These are phyloP conservation scores for Ciborinia camelliae DNA, from an alignment of 2,329 filamentous ascomycete species.

Conservation along the genomic window DNA sequence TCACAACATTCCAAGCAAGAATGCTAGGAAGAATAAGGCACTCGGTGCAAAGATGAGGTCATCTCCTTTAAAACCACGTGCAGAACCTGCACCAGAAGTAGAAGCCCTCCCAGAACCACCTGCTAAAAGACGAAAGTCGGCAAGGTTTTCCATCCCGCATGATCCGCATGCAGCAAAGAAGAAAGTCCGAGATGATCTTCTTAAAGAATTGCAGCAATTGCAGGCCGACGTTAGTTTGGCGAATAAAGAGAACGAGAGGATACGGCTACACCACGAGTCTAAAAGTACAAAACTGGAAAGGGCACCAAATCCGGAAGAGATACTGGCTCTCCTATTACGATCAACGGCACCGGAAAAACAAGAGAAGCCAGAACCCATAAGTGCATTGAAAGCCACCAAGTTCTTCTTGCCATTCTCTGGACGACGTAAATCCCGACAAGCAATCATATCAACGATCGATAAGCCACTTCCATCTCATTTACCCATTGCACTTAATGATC, in stretches of 20 bases:
- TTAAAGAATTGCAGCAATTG: slow-evolving; percentile 53
- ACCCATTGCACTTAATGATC: slow-evolving; percentile 59
- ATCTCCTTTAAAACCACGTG: slow-evolving; percentile 36
- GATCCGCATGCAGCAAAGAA: slow-evolving; percentile 46
- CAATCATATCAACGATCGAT: slow-evolving; percentile 38
- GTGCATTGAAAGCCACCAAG: slow-evolving; percentile 34
- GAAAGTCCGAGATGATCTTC: slow-evolving; percentile 50
- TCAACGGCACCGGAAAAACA: slow-evolving; percentile 26
- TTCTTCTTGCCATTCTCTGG: slow-evolving; percentile 36
- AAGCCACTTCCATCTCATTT: slow-evolving; percentile 58
- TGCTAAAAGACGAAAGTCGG: slow-evolving; percentile 31
- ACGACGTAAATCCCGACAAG: slow-evolving; percentile 28
- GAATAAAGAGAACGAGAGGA: slow-evolving; percentile 55
- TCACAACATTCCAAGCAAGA: slow-evolving; percentile 55
- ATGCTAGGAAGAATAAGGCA: slow-evolving; percentile 42
- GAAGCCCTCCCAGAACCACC: slow-evolving; percentile 5
- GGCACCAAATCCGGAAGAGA: slow-evolving; percentile 42
- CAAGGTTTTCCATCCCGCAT: slow-evolving; percentile 30
- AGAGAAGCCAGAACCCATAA: slow-evolving; percentile 26
- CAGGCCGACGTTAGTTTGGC: slow-evolving; percentile 57
- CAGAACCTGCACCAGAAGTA: slow-evolving; percentile 19
- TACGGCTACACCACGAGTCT: slow-evolving; percentile 44
- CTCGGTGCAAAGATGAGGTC: slow-evolving; percentile 33
- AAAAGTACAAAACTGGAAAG: slow-evolving; percentile 41
- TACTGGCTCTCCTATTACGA: slow-evolving; percentile 31